phyloP scores from a whole-genome alignment of 495 filamentous ascomycete genomes.

The Stereocaulon alpinum region DNA sequence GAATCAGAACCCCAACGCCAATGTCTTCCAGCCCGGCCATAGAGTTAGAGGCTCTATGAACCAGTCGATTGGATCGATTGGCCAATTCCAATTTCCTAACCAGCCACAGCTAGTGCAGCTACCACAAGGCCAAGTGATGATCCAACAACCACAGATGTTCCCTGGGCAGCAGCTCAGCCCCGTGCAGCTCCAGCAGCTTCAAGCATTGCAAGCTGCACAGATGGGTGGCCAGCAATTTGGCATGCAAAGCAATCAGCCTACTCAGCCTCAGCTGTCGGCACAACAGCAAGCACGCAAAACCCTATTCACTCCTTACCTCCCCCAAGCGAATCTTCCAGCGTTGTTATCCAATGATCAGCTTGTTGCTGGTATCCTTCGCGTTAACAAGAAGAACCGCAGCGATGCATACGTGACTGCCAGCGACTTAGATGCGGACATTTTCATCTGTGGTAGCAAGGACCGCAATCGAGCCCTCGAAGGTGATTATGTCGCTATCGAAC shows the following conservation, averaged over 20 bases:
- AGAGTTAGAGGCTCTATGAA: conserved; percentile 74
- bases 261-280: conserved; percentile 47
- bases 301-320: conserved; percentile 93
- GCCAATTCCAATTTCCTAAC: conserved; percentile 80
- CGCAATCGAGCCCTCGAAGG: conserved; percentile 93
- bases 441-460: conserved; percentile 98
- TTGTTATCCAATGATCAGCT: conserved; percentile 86
- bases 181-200: conserved; percentile 82
- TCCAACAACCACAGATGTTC: conserved; percentile 63
- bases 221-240: conserved; percentile 66
- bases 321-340: conserved; percentile 87
- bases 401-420: conserved; percentile 94
- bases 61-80: conserved; percentile 76
- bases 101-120: conserved; percentile 86
- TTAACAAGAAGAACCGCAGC: conserved; percentile 99
- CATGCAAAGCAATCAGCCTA: conserved; percentile 67
- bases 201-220: conserved; percentile 78
- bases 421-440: conserved; percentile 96
- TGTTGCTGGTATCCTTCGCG: conserved; percentile 89
- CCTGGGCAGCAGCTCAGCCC: conserved; percentile 77
- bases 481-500: conserved; percentile 88
- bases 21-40: conserved; percentile 83
- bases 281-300: conserved; percentile 91
- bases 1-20: conserved; percentile 41
- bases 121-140: conserved; percentile 70